Evolutionary conservation across 768 basidiomycete genomes (phyloP).

Genomic region (Podaxis sp.): DNA sequence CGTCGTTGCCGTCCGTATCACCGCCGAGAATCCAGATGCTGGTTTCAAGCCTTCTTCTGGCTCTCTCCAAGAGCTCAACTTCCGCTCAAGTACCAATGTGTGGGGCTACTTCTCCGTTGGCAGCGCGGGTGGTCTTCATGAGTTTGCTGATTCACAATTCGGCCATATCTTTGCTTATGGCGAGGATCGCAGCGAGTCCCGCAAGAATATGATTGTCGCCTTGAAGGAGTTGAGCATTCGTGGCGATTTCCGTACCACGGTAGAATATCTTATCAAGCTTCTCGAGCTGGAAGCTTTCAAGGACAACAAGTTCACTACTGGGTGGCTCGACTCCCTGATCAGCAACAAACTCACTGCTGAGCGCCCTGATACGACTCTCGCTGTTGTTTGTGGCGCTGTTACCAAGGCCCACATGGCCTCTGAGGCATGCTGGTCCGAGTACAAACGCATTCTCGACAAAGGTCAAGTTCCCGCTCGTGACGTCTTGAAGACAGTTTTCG

Average conservation of each 20-base stretch:
- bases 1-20: conserved; percentile 98
- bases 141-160: conserved; percentile 99
- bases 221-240: conserved; percentile 98
- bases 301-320: conserved; percentile 97
- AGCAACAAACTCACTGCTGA: conserved; percentile 97
- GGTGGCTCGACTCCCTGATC: conserved; percentile 97
- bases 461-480: conserved; percentile 97
- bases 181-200: conserved; percentile 88
- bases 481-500: conserved; percentile 94
- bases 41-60: conserved; percentile 99
- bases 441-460: conserved; percentile 94
- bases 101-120: conserved; percentile 99
- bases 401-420: conserved; percentile 92
- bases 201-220: conserved; percentile 99
- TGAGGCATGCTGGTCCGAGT: conserved; percentile 88
- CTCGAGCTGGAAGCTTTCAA: conserved; percentile 95
- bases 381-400: conserved; percentile 95
- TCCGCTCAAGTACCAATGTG: conserved; percentile 98
- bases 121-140: conserved; percentile 94
- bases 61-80: conserved; percentile 96
- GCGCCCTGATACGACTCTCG: conserved; percentile 88
- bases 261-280: conserved; percentile 98
- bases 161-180: conserved; percentile 99
- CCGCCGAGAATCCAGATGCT: conserved; percentile 98
- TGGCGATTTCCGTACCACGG: conserved; percentile 97